phyloP scores from a whole-genome alignment of 176 grass and related monocot species.

The Pharus latifolius region DNA sequence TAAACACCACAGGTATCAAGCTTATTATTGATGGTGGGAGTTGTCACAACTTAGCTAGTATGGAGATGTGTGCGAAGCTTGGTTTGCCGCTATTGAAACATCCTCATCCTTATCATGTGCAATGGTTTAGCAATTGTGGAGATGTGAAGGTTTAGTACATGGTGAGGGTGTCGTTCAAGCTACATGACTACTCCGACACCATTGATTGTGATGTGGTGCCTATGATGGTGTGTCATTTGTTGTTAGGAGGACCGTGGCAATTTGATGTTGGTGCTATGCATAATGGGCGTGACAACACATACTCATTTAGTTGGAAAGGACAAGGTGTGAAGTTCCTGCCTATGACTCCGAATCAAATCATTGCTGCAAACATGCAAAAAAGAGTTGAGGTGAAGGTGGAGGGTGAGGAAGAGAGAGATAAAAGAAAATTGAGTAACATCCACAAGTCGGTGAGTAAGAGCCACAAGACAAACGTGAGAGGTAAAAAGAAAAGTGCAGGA shows the following conservation, averaged over 20 bases:
- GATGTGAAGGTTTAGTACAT: not conserved
- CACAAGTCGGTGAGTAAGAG: no score
- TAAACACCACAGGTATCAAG: not conserved
- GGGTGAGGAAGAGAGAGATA: not conserved
- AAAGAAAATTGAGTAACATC: no score
- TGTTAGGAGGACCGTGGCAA: not conserved
- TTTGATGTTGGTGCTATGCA: not conserved
- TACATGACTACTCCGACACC: accelerated
- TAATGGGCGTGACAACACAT: not conserved
- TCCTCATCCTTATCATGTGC: no score
- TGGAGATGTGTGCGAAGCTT: no score
- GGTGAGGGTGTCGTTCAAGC: not conserved
- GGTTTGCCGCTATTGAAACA: no score
- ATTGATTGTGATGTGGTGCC: not conserved
- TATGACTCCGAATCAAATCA: not conserved
- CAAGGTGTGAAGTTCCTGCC: accelerated
- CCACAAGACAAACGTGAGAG: not conserved
- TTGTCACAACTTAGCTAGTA: no score
- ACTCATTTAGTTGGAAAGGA: not conserved
- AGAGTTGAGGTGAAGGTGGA: not conserved
- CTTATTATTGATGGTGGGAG: not conserved
- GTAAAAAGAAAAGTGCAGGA: not conserved
- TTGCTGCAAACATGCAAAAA: not conserved
- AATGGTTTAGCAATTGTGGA: not conserved
- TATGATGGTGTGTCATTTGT: not conserved